Base-by-base conservation (phyloP, 441 rosid species). In the Arabidopsis hybrid region DNA sequence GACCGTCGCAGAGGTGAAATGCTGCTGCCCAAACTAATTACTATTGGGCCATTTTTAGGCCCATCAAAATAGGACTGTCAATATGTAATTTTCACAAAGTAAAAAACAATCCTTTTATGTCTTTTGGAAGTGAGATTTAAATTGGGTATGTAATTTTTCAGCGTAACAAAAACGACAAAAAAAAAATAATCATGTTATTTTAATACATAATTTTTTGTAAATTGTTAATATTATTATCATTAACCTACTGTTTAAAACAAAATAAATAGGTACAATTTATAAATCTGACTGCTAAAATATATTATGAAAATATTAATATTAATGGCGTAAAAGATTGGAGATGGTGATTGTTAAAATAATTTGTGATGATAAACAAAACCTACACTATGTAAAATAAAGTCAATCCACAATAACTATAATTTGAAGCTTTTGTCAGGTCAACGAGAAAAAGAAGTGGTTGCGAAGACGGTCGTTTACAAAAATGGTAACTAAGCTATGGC, bases 391-490 rank as follows among this genome's bases (percentile, higher is more conserved):
- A 1, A 67, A 67, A 50, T 10, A 50, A 16, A 57, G 72, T 66
- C 66, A 13, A 56, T 29, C 21, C 7, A 12, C 16, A 66, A 39
- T 59, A 40, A 46, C 21, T 55, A 58, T 26, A 26, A 58, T 26
- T 17, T 29, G 43, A 29, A 58, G 65, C 21, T 21, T 21, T 32
- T 72, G 29, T 10, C 5, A 18, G 60, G 39, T 9, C 49, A 40
- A 52, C 17, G 47, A 43, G 4, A 40, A 26, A 67, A 51, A 29
- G 1, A 35, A 58, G 52, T 62, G 8, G 79, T 63, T 76, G 61
- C 46, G 38, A 56, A 10, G 50, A 69, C 55, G 29, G 55, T 56
- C 1, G 79, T 69, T 76, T 63, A 69, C 74, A 61, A 9, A 56
- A 46, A 56, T 45, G 74, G 64, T 45, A 60, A 74, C 29, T 32